Evolutionary conservation across 2,329 filamentous ascomycete genomes (phyloP).

Genomic region (Paracoccidioides lutzii): DNA sequence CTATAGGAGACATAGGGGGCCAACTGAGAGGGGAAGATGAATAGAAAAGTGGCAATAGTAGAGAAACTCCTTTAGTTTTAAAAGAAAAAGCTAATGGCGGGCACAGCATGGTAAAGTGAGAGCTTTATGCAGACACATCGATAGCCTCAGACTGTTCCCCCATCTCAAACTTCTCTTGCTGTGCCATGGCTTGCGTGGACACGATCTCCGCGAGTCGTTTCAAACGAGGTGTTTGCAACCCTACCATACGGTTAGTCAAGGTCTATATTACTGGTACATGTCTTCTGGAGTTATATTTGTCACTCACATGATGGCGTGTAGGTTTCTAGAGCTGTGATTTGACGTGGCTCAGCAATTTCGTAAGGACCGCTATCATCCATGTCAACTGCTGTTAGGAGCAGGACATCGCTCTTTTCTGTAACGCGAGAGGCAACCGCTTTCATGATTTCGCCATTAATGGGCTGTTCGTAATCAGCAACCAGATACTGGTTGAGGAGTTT

Average conservation of each 20-base stretch:
- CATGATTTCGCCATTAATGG: slow-evolving; percentile 99
- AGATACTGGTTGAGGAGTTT: slow-evolving; percentile 98
- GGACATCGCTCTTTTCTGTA: slow-evolving; percentile 94
- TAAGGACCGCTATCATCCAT: slow-evolving; percentile 99
- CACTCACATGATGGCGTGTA: slow-evolving; percentile 92
- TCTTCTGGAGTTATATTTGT: slow-evolving; percentile 1
- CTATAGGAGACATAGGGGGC: background rate
- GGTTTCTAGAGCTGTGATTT: slow-evolving; percentile 91
- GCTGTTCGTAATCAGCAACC: slow-evolving; percentile 96
- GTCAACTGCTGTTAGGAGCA: slow-evolving; percentile 85
- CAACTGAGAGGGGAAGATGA: background rate
- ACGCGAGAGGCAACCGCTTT: slow-evolving; percentile 95
- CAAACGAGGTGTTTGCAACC: slow-evolving; percentile 88
- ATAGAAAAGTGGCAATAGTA: background rate
- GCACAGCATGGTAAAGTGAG: background rate
- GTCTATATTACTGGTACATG: background rate
- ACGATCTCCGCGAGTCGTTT: slow-evolving; percentile 98
- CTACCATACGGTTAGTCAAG: slow-evolving; percentile 36
- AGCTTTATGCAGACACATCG: slow-evolving; percentile 5
- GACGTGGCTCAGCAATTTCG: slow-evolving; percentile 91
- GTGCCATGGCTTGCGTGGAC: slow-evolving; percentile 86
- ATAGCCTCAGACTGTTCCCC: slow-evolving; percentile 17
- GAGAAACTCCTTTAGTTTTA: background rate
- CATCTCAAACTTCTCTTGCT: slow-evolving; percentile 70
- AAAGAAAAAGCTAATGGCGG: background rate